Base-by-base conservation (phyloP, 768 basidiomycete species). In the Mrakia hoshinonis region DNA sequence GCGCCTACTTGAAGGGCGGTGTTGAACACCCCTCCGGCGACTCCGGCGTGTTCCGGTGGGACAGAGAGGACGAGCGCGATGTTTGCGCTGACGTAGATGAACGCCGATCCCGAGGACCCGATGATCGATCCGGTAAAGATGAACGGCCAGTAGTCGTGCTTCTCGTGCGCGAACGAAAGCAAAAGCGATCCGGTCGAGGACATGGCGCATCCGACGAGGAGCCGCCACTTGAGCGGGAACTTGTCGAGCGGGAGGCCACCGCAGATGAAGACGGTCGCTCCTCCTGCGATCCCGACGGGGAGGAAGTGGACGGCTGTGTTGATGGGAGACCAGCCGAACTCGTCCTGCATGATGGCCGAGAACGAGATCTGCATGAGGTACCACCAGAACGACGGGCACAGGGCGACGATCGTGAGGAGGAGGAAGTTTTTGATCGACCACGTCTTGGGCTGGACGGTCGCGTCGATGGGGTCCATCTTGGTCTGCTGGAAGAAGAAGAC, bases 301-400 rank as follows among this genome's bases (percentile, higher is more conserved):
- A 68, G 51, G 54, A 68, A 68, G 15, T 46, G 67, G 22, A 68
- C 67, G 46, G 67, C 67, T 0, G 67, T 68, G 52, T 55, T 68
- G 67, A 68, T 68, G 12, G 67, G 55, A 1, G 24, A 29, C 39
- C 54, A 54, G 18, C 55, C 55, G 39, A 54, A 68, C 24, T 68
- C 67, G 7, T 39, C n/a, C 12, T 67, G 51, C 54, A 68, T 58
- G 67, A 68, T 68, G 15, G 54, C 55, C 0, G 52, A 43, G 31
- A 22, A 68, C 12, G 54, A 58, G 67, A 68, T 58, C 43, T 68
- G 67, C 5, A 34, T 55, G 39, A 39, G 22, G 67, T 68, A 68
- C 67, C 67, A 68, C 67, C 67, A 68, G 29, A 48, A 54, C 24
- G 31, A 68, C 13, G 67, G 67, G n/a, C 52, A 58, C 11, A 68